phyloP scores from a whole-genome alignment of 805 yeast species.

The Clavispora vitiphila region DNA sequence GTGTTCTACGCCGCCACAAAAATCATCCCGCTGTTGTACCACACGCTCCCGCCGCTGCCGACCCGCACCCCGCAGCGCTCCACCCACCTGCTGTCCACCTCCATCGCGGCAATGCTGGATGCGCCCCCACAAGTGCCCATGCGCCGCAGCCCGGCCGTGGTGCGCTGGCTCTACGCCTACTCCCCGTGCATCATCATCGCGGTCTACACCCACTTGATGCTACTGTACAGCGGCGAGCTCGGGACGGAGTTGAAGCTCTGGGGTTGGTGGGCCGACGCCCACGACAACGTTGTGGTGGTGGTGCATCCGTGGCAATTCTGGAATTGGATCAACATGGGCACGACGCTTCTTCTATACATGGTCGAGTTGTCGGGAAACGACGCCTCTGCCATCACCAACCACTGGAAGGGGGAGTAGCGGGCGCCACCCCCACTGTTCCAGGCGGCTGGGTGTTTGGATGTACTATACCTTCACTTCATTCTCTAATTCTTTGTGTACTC shows the following conservation, averaged over 20 bases:
- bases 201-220: conserved; percentile 88
- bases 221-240: conserved; percentile 78
- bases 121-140: conserved; percentile 17
- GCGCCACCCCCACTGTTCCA: too few relatives aligned
- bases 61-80: conserved; percentile 19
- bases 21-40: conserved; percentile 75
- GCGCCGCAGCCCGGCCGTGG: conserved; percentile 21
- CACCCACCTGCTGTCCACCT: conserved; percentile 26
- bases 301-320: conserved; percentile 90
- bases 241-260: conserved; percentile 58
- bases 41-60: conserved; percentile 32
- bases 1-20: conserved; percentile 91
- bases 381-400: conserved; percentile 36
- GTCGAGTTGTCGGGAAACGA: conserved; percentile 58
- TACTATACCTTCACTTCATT: conserved; percentile 2
- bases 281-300: conserved; percentile 20
- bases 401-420: conserved; percentile 38
- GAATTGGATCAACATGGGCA: conserved; percentile 92
- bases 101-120: conserved; percentile 13
- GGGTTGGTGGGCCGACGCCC: conserved; percentile 43
- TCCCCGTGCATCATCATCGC: conserved; percentile 94
- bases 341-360: conserved; percentile 73
- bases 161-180: conserved; percentile 71
- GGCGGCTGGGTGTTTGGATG: not conserved
- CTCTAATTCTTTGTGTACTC: not conserved